Percentiles rank a stretch among this genome's conserved stretches.
phyloP scores from a whole-genome alignment of 2,329 filamentous ascomycete genomes.

The Talaromyces marneffei region DNA sequence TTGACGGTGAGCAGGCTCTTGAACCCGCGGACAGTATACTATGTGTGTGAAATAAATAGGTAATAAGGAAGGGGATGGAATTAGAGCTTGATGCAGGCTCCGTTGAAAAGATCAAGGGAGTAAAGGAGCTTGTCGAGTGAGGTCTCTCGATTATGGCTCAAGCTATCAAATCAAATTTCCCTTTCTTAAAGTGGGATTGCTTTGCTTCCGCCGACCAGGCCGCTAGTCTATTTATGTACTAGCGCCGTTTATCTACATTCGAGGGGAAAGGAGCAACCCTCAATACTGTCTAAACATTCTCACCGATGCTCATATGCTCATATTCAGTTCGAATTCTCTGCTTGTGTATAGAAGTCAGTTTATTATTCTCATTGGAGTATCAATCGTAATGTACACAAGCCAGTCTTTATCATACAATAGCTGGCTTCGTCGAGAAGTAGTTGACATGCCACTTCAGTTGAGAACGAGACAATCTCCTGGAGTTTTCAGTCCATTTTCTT shows the following conservation, averaged over 20 bases:
- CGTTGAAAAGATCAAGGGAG: not conserved
- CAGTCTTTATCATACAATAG: not conserved
- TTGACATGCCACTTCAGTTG: not conserved
- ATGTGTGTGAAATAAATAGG: not conserved
- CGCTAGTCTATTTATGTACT: slow-evolving; percentile 26
- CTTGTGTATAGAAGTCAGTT: not conserved
- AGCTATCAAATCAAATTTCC: slow-evolving; percentile 35
- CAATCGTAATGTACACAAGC: not conserved
- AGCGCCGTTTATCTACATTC: slow-evolving; percentile 14
- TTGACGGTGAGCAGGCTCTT: slow-evolving; percentile 34
- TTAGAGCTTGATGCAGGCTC: not conserved
- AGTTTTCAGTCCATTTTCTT: not conserved
- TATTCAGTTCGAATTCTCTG: not conserved
- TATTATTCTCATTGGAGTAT: not conserved
- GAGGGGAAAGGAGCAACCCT: not conserved
- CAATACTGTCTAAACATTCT: not conserved
- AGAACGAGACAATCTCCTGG: not conserved
- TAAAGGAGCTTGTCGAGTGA: not conserved
- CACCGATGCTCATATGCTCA: not conserved
- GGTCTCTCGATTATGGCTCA: slow-evolving; percentile 13
- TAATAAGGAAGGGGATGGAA: not conserved
- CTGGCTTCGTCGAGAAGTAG: not conserved
- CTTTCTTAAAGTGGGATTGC: slow-evolving; percentile 33
- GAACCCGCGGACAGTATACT: slow-evolving; percentile 5
- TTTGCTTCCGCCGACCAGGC: slow-evolving; percentile 19